Percentiles rank a stretch among this genome's conserved stretches.
phyloP scores from a whole-genome alignment of 148 eudicot species.

The Rhododendron henanense region DNA sequence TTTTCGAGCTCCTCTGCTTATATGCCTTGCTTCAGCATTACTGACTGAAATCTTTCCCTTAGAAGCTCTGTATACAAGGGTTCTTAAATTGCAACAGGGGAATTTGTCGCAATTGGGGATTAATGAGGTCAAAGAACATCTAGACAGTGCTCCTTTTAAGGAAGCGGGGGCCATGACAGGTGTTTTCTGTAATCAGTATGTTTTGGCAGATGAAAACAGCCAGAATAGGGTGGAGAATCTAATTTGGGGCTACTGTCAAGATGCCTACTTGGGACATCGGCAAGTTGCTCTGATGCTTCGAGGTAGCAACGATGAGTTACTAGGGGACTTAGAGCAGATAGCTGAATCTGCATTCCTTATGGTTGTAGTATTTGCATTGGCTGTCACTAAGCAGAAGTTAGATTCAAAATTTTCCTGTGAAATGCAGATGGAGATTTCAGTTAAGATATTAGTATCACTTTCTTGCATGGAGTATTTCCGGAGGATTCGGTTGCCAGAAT shows the following conservation, averaged over 20 bases:
- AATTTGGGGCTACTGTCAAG: slow-evolving; percentile 72
- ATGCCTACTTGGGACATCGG: slow-evolving; percentile 67
- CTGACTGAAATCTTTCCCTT: slow-evolving; percentile 77
- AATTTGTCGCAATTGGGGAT: slow-evolving; percentile 13
- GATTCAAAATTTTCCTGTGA: slow-evolving; percentile 35
- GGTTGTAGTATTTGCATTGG: slow-evolving; percentile 87
- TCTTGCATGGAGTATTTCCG: slow-evolving; percentile 93
- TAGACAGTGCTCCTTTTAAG: slow-evolving; percentile 50
- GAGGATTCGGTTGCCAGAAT: slow-evolving; percentile 80
- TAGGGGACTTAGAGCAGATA: slow-evolving; percentile 66
- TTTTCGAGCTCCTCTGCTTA: slow-evolving; percentile 40
- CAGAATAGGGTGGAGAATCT: slow-evolving; percentile 55
- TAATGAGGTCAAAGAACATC: slow-evolving; percentile 54
- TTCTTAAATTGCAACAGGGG: slow-evolving; percentile 32
- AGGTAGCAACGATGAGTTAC: slow-evolving; percentile 48
- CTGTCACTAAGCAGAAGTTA: slow-evolving; percentile 69
- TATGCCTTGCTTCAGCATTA: slow-evolving; percentile 63
- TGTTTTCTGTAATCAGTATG: slow-evolving; percentile 73
- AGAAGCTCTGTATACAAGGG: slow-evolving; percentile 36
- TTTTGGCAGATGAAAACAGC: slow-evolving; percentile 56
- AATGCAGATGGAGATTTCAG: slow-evolving; percentile 47
- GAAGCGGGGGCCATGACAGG: slow-evolving; percentile 91
- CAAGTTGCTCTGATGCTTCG: slow-evolving; percentile 46
- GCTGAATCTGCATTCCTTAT: slow-evolving; percentile 92
- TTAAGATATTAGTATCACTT: slow-evolving; percentile 66